phyloP scores from a whole-genome alignment of 2,329 filamentous ascomycete genomes.

The Pleomassaria siparia region DNA sequence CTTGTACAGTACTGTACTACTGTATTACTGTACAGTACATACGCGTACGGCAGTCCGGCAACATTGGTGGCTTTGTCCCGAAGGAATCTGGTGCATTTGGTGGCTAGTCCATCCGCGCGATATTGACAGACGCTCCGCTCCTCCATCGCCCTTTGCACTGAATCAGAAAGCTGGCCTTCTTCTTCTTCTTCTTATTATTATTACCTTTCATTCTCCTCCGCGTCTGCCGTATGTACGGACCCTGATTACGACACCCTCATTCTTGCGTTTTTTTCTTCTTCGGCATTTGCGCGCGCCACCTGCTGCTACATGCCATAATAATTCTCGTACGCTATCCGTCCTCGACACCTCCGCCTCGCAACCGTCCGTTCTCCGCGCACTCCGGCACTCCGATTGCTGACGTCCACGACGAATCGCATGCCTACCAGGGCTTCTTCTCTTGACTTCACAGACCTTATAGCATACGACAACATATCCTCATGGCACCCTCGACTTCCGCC shows the following conservation, averaged over 20 bases:
- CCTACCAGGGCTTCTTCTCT: constrained; percentile 4
- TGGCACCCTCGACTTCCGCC: constrained; percentile 25
- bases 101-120: neutral
- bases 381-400: constrained; percentile 6
- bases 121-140: too few species aligned
- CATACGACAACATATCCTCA: constrained; percentile 13
- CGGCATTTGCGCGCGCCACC: constrained; percentile 5
- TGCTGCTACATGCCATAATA: constrained; percentile 4
- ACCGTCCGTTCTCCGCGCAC: too few species aligned
- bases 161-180: constrained; percentile 12
- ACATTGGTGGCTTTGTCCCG: neutral
- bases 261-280: neutral
- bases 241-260: neutral
- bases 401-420: constrained; percentile 4
- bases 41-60: neutral
- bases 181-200: too few species aligned
- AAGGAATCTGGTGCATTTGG: constrained; percentile 3
- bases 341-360: constrained; percentile 1
- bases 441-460: neutral
- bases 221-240: neutral
- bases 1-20: too few species aligned
- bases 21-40: too few species aligned
- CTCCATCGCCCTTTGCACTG: constrained; percentile 6
- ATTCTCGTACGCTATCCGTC: neutral
- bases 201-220: neutral